Evolutionary conservation across 2,329 filamentous ascomycete species (phyloP).

Genomic region (Fusarium tuaranense): DNA sequence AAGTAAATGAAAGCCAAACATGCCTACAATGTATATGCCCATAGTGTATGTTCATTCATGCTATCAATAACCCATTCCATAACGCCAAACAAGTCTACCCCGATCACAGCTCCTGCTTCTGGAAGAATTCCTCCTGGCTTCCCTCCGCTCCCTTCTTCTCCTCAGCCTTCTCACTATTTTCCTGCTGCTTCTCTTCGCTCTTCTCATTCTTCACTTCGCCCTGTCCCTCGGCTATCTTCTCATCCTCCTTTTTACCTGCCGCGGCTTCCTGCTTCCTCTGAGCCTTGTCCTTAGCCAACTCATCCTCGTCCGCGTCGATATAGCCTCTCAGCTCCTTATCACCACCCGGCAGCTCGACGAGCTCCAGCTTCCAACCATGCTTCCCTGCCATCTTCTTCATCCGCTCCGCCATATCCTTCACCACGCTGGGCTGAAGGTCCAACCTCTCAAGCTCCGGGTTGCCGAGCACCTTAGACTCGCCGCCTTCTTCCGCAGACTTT

Average conservation of each 20-base stretch:
- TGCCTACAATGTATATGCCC: background rate
- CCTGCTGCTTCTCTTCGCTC: background rate
- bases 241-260: slow-evolving; percentile 18
- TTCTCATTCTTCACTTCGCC: slow-evolving; percentile 32
- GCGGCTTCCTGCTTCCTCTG: slow-evolving; percentile 32
- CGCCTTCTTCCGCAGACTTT: slow-evolving; percentile 67
- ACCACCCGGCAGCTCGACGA: slow-evolving; percentile 74
- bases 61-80: slow-evolving; percentile 3
- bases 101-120: slow-evolving; percentile 58
- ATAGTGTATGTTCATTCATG: slow-evolving; percentile 5
- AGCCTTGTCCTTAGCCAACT: slow-evolving; percentile 35
- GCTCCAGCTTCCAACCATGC: slow-evolving; percentile 82
- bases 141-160: slow-evolving; percentile 37
- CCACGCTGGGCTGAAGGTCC: slow-evolving; percentile 72
- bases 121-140: slow-evolving; percentile 64
- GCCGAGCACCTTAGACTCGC: slow-evolving; percentile 69
- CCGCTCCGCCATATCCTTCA: slow-evolving; percentile 77
- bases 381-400: slow-evolving; percentile 77
- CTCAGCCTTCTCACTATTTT: background rate
- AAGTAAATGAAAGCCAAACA: background rate
- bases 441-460: slow-evolving; percentile 76
- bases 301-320: slow-evolving; percentile 68
- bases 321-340: slow-evolving; percentile 75
- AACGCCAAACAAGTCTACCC: slow-evolving; percentile 23
- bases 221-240: slow-evolving; percentile 46